These are phyloP conservation scores for Nakazawaea pomicola DNA, from an alignment of 805 yeast genomes.

Conservation along the genomic window DNA sequence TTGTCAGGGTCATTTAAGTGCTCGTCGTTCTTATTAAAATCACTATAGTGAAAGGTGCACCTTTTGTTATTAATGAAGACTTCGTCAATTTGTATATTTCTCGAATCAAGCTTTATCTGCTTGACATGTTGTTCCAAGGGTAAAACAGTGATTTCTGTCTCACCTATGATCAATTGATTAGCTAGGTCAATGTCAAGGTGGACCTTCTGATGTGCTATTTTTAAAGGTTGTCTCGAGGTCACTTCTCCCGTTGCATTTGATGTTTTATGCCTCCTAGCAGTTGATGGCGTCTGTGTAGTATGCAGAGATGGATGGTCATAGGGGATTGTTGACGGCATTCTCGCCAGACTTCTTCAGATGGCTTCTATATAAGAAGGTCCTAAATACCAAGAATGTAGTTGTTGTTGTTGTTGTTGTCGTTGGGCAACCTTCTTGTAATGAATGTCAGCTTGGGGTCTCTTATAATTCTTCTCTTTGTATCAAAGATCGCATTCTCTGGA, in stretches of 20 bases:
- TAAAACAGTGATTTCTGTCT: constrained; percentile 75
- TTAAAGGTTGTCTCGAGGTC: constrained; percentile 41
- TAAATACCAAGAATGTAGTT: no score
- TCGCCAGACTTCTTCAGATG: neutral
- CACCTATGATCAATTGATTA: constrained; percentile 55
- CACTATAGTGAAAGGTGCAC: constrained; percentile 52
- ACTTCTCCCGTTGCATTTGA: constrained; percentile 17
- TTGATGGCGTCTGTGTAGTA: neutral
- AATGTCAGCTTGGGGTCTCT: neutral
- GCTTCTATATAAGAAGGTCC: no score
- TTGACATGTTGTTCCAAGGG: constrained; percentile 61
- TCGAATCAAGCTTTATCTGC: constrained; percentile 68
- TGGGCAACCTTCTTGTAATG: no score
- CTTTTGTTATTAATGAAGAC: constrained; percentile 62
- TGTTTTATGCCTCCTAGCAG: constrained; percentile 4
- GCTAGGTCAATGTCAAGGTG: constrained; percentile 74
- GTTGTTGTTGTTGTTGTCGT: no score
- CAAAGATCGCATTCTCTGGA: no score
- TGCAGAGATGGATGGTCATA: constrained; percentile 7
- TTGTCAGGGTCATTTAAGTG: constrained; percentile 26
- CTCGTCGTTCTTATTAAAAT: constrained; percentile 35
- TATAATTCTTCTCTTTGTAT: no score
- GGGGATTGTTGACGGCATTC: constrained; percentile 4
- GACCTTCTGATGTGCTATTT: constrained; percentile 81
- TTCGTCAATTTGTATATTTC: constrained; percentile 61